These are phyloP conservation scores for Hsuehochloa calcarea DNA, from an alignment of 176 grass and related monocot species.

Conservation along the genomic window DNA sequence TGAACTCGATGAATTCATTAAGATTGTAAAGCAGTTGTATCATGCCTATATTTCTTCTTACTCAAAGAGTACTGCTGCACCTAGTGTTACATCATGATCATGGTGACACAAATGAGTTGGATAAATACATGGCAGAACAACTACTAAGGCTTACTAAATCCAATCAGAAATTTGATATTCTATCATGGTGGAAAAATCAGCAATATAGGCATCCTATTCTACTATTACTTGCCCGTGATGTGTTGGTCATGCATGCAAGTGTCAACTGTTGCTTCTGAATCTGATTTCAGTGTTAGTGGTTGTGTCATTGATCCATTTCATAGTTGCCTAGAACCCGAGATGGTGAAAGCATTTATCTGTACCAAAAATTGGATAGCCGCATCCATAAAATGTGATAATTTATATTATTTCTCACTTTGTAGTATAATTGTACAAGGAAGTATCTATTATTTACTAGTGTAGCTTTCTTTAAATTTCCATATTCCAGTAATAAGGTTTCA, in stretches of 20 bases:
- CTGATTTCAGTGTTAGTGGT: neutral
- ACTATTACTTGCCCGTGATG: neutral
- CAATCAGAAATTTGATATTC: neutral
- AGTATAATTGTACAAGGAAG: too few relatives aligned
- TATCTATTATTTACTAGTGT: too few relatives aligned
- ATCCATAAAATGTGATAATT: neutral
- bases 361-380: neutral
- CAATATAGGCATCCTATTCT: neutral
- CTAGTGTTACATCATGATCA: neutral
- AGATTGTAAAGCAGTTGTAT: too few relatives aligned
- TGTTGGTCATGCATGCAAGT: neutral
- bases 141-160: neutral
- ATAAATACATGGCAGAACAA: neutral
- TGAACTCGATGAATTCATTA: too few relatives aligned
- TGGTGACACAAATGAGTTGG: neutral
- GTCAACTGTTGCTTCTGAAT: conserved; percentile 1
- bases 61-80: too few relatives aligned
- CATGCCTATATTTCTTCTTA: too few relatives aligned
- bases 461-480: too few relatives aligned
- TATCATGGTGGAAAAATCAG: conserved; percentile 15
- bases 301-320: neutral
- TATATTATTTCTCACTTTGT: neutral
- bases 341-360: conserved; percentile 3
- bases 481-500: too few relatives aligned
- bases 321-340: neutral